phyloP scores from a whole-genome alignment of 2,329 filamentous ascomycete genomes.

The Exophiala sideris region DNA sequence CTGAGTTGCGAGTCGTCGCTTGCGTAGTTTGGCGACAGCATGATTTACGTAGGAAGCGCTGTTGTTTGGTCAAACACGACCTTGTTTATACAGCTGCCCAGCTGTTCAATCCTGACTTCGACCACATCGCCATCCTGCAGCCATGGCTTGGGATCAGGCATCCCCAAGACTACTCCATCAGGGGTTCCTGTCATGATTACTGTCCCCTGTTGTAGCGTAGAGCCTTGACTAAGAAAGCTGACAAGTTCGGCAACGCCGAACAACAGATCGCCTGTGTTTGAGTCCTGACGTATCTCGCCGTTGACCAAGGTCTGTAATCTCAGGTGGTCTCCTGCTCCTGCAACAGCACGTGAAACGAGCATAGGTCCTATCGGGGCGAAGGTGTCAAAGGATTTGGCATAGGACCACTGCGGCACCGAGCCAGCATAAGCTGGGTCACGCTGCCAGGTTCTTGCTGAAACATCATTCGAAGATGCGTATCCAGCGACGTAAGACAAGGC shows the following conservation, averaged over 20 bases:
- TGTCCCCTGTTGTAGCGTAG: slow-evolving; percentile 50
- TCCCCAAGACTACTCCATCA: slow-evolving; percentile 6
- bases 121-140: slow-evolving; percentile 40
- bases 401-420: slow-evolving; percentile 55
- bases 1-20: too few relatives aligned
- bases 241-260: slow-evolving; percentile 49
- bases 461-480: slow-evolving; percentile 55
- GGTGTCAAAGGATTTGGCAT: slow-evolving; percentile 57
- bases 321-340: slow-evolving; percentile 34
- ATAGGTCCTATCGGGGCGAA: slow-evolving; percentile 53
- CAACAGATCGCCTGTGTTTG: slow-evolving; percentile 48
- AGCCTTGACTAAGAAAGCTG: slow-evolving; percentile 46
- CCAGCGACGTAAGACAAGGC: slow-evolving; percentile 52
- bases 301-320: slow-evolving; percentile 48
- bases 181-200: slow-evolving; percentile 50
- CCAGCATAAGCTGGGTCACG: slow-evolving; percentile 49
- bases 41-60: too few relatives aligned
- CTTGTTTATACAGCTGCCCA: slow-evolving; percentile 36
- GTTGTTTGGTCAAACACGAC: too few relatives aligned
- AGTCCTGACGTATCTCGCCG: slow-evolving; percentile 49
- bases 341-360: slow-evolving; percentile 37
- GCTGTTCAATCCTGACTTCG: slow-evolving; percentile 44
- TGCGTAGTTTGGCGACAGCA: too few relatives aligned
- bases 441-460: slow-evolving; percentile 54
- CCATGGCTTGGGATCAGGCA: slow-evolving; percentile 35